Percentiles rank a stretch among this genome's conserved stretches.
These are phyloP conservation scores for Trebouxia sp. DNA, from an alignment of 139 green algal species.

Conservation along the genomic window DNA sequence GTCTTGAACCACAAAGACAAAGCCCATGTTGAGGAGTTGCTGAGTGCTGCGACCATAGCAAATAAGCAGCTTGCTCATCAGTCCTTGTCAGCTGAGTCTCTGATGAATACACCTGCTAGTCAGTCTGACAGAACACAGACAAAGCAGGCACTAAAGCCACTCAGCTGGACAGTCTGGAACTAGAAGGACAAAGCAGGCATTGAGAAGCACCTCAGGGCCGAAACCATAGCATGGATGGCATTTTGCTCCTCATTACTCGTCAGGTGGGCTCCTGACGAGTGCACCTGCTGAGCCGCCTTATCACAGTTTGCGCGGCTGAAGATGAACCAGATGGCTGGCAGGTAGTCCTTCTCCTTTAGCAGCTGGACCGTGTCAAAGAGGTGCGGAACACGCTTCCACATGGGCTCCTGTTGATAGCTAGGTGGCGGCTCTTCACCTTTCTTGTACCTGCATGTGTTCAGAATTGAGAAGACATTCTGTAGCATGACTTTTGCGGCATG, in stretches of 20 bases:
- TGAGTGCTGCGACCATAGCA: too few species aligned
- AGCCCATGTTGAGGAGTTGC: too few species aligned
- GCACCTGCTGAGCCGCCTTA: constrained; percentile 25
- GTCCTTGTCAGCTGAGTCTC: too few species aligned
- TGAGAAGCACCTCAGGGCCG: constrained; percentile 43
- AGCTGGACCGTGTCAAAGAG: constrained; percentile 35
- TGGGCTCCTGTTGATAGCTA: not conserved
- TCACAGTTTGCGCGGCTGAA: constrained; percentile 84
- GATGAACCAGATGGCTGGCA: constrained; percentile 94
- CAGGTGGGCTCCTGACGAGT: constrained; percentile 40
- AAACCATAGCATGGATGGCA: constrained; percentile 61
- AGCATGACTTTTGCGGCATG: too few species aligned
- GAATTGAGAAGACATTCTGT: not conserved
- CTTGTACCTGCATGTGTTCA: not conserved
- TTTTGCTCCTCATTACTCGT: constrained; percentile 51
- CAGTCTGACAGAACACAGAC: too few species aligned
- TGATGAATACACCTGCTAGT: too few species aligned
- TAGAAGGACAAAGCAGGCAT: not conserved
- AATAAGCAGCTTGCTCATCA: too few species aligned
- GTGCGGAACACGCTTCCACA: constrained; percentile 30
- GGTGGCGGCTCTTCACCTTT: not conserved
- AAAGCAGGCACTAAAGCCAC: too few species aligned
- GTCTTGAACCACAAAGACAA: too few species aligned
- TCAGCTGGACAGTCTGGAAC: too few species aligned
- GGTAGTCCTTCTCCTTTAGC: constrained; percentile 63